Percentiles rank a stretch among this genome's conserved stretches.
phyloP scores from a whole-genome alignment of 2,329 filamentous ascomycete species.

The Didymellaceae sp. region DNA sequence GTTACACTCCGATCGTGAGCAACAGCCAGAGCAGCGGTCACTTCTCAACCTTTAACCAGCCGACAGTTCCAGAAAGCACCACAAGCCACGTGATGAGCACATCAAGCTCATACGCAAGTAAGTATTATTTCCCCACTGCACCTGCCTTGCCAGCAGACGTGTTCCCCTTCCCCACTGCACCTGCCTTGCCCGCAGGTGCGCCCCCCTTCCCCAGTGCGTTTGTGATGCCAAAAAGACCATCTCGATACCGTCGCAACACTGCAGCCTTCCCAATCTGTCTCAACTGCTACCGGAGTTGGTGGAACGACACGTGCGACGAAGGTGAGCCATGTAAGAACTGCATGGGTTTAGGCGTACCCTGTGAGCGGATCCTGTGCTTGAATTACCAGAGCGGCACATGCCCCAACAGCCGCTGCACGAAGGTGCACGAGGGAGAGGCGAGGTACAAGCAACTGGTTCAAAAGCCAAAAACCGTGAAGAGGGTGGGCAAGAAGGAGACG shows the following conservation, averaged over 20 bases:
- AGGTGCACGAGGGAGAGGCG: background rate
- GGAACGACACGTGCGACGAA: slow-evolving; percentile 10
- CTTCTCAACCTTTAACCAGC: too few species aligned
- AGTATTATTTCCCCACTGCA: too few species aligned
- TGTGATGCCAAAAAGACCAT: background rate
- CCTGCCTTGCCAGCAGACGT: too few species aligned
- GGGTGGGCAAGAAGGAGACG: slow-evolving; percentile 1
- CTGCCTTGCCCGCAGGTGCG: too few species aligned
- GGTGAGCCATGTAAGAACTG: slow-evolving; percentile 17
- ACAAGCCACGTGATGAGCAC: too few species aligned
- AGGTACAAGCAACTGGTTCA: background rate
- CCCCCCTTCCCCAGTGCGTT: too few species aligned
- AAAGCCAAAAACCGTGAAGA: slow-evolving; percentile 11
- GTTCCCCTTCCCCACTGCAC: too few species aligned
- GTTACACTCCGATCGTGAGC: too few species aligned
- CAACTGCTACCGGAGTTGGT: slow-evolving; percentile 15
- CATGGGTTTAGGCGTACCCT: background rate
- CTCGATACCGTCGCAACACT: background rate
- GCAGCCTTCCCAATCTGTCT: background rate
- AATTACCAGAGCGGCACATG: background rate
- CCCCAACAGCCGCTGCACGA: background rate
- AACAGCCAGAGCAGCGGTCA: too few species aligned
- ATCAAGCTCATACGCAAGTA: too few species aligned
- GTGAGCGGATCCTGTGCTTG: slow-evolving; percentile 5
- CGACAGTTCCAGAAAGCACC: too few species aligned